Evolutionary conservation across 495 filamentous ascomycete genomes (phyloP), one percentile per base, ranked within the genome.

Genomic region (Annulohypoxylon maeteangense): DNA sequence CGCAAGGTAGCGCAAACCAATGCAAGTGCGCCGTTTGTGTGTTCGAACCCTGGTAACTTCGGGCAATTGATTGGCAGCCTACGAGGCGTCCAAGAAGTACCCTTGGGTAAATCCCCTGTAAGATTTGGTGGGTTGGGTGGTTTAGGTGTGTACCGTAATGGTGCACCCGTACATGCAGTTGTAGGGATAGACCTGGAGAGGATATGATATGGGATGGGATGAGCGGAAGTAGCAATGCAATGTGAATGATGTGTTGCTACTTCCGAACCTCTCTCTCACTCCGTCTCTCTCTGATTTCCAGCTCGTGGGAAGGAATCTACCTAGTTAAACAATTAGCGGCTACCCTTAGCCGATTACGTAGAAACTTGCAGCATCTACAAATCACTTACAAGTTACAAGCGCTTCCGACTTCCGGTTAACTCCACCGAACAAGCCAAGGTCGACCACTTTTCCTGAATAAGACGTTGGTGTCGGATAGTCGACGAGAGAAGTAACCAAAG

Each of bases 1-100:
- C 63, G 55, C 36, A 67, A 62, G 48, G 48, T 61, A 62, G 45
- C 27, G 54, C 54, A 57, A 25, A 25, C 54, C 59, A 72, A 72
- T 72, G 70, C 70, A 72, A 72, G 59, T 51, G 65, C 65, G 50
- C 70, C 70, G 70, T 56, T 72, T 61, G 60, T 68, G 60, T 68
- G 65, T 67, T 47, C 53, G 47, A 65, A 65, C 70, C 70, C 64
- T 61, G 55, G 48, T 29, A 50, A 48, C 7, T 18, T 68, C 65
- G 31, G 42, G 4, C 29, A 48, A 60, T 64, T 68, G 70, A 72
- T 72, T 68, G 70, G 70, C 42, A 64, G 69, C 55, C 54, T 68
- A 55, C 16, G 42, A 72, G 47, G 38, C 65, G 11, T 51, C 47
- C 23, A 23, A 51, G 42, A 7, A 48, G 64, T 50, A 67, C 54